Base-by-base conservation (phyloP, 306 rosid genomes). In the Leucaena leucocephala region DNA sequence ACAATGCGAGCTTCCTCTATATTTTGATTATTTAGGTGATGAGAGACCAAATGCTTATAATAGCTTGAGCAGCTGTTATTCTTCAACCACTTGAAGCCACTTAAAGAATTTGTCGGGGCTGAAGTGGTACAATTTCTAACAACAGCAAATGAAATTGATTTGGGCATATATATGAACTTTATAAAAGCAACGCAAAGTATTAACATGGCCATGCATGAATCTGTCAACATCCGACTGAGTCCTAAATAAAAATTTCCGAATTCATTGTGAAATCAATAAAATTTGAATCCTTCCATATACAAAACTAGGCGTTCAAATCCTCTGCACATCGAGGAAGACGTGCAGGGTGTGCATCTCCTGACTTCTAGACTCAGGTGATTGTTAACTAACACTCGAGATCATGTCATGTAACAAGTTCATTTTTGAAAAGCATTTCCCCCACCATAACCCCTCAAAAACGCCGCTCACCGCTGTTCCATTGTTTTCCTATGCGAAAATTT, bases 1-100 rank as follows among this genome's bases (percentile, higher is more conserved):
- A 87, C 19, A 2, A 74, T 61, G 21, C 90, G 88, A 45, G 98
- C 97, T 79, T 86, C 78, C 10, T 88, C 83, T 15, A 90, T 21
- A 70, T 76, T 83, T 48, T 50, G 89, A 70, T 88, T 84, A 63
- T 78, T 83, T 12, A 89, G 78, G 84, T 85, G 84, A 74, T 81
- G 77, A 21, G 80, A 79, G 35, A 84, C 85, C 46, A 84, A 19
- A 52, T 72, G 59, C 59, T 77, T 90, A 42, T 48, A 57, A 63
- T 78, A 36, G 36, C 74, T 58, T 36, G 43, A 63, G 2, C 38
- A 55, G 68, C 85, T 46, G 71, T 43, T 67, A 22, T 9, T 71
- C 84, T 36, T 81, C 4, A 76, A 9, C 43, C 82, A 77, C 71
- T 70, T 38, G 22, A 84, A 83, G 68, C 70, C 77, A 46, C 69